Evolutionary conservation across 163 green algal genomes (phyloP), one percentile per base, ranked within the genome.

Genomic region (Trebouxiophyceae sp.): DNA sequence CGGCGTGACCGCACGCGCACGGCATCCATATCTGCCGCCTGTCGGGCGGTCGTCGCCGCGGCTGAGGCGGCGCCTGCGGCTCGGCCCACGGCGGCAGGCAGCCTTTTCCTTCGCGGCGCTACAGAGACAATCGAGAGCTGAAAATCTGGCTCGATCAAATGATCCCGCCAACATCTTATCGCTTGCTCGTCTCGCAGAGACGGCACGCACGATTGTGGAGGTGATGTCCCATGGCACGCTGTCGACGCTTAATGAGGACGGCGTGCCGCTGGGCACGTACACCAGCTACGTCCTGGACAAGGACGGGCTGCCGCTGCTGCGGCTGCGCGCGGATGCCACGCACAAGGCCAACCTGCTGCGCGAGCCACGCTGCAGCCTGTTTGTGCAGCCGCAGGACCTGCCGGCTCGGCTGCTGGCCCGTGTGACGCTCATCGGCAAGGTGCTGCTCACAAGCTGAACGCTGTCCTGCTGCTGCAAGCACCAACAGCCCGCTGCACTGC

Each of bases 211-310:
- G 1, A 72, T 96, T 6, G 74, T 90, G 20, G 81, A 89, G 57
- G 73, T 95, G 2, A 71, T 80, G 5, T 71, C 62, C 7, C 82
- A 95, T 39, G 90, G 88, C 62, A 91, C 86, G 8, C 76, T 97
- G 2, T 87, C 66, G 61, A 95, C 88, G 1, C 20, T 92, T 0
- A 65, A 60, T 2, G 63, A 81, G 19, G 79, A 87, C 57, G 83
- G 83, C 5, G 57, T 68, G 1, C 89, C 91, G 3, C 69, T 96
- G 23, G 91, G 89, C 60, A 89, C 88, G 0, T 90, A 88, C 12
- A 78, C 86, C 12, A 85, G 68, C 8, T 96, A 92, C 71, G 77
- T 81, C 12, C 75, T 95, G 5, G 90, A 96, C 68, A 71, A 69
- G 34, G 59, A 79, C n/a, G 89, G 89, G 7, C 76, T 81, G 33